Evolutionary conservation across 2,329 filamentous ascomycete species (phyloP).

Genomic region (Juglanconis oblonga): DNA sequence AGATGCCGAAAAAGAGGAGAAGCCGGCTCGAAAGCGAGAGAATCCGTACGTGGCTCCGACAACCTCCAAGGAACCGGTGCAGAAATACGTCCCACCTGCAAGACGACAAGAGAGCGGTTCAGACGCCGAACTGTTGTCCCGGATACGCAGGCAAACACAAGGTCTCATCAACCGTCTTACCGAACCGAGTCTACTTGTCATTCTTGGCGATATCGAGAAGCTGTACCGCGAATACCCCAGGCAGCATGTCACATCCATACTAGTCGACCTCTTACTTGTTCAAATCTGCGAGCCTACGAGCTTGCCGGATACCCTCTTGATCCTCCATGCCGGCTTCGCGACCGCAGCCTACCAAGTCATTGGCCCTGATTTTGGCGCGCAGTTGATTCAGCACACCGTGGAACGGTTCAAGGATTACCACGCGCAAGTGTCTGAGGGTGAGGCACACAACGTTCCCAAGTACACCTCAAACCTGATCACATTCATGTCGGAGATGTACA

Average conservation of each 20-base stretch:
- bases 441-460: slow-evolving; percentile 43
- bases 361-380: slow-evolving; percentile 85
- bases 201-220: slow-evolving; percentile 76
- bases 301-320: slow-evolving; percentile 84
- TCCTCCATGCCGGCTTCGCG: slow-evolving; percentile 86
- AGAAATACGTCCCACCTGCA: slow-evolving; percentile 83
- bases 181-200: slow-evolving; percentile 83
- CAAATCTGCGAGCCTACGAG: slow-evolving; percentile 75
- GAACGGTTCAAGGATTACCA: slow-evolving; percentile 70
- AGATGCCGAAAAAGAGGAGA: slow-evolving; percentile 28
- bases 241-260: slow-evolving; percentile 79
- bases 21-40: slow-evolving; percentile 46
- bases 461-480: slow-evolving; percentile 74
- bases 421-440: slow-evolving; percentile 33
- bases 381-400: slow-evolving; percentile 76
- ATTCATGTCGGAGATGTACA: slow-evolving; percentile 83
- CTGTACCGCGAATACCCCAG: slow-evolving; percentile 81
- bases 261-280: slow-evolving; percentile 75
- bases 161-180: slow-evolving; percentile 91
- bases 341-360: slow-evolving; percentile 83
- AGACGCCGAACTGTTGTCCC: slow-evolving; percentile 63
- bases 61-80: slow-evolving; percentile 46
- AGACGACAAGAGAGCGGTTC: slow-evolving; percentile 62
- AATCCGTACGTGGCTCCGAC: slow-evolving; percentile 85
- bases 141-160: slow-evolving; percentile 76